Percentiles rank a stretch among this genome's conserved stretches.
phyloP scores from a whole-genome alignment of 129 eudicot species.

The Flaveria trinervia region DNA sequence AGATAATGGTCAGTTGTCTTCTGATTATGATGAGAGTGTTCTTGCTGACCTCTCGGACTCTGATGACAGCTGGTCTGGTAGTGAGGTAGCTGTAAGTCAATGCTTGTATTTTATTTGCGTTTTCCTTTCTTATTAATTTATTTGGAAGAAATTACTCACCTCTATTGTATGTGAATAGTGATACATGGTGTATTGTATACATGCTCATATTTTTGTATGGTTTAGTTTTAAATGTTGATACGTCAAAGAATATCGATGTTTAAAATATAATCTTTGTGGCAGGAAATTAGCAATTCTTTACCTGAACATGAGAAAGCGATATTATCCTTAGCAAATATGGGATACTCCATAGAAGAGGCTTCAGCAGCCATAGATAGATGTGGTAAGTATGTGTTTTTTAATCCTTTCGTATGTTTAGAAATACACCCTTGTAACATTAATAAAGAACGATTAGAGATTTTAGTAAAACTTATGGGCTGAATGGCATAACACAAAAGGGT shows the following conservation, averaged over 20 bases:
- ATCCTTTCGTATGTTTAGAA: background rate
- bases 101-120: constrained; percentile 20
- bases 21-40: constrained; percentile 59
- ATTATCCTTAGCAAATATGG: constrained; percentile 60
- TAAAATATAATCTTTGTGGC: constrained; percentile 27
- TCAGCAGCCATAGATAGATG: constrained; percentile 83
- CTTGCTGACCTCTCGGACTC: constrained; percentile 66
- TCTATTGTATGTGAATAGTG: background rate
- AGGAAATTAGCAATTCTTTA: constrained; percentile 47
- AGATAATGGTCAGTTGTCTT: constrained; percentile 62
- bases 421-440: background rate
- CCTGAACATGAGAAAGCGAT: constrained; percentile 49
- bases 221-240: constrained; percentile 3
- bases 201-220: background rate
- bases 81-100: constrained; percentile 50
- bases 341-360: constrained; percentile 65
- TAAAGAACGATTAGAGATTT: background rate
- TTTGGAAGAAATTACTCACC: background rate
- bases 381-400: constrained; percentile 48
- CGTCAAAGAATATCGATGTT: constrained; percentile 10
- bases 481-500: background rate
- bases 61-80: constrained; percentile 53
- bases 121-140: background rate
- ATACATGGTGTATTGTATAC: background rate
- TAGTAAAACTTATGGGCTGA: background rate